Conservation (phyloP, 495 filamentous ascomycete genomes). For the Massariosphaeria phaeospora region DNA sequence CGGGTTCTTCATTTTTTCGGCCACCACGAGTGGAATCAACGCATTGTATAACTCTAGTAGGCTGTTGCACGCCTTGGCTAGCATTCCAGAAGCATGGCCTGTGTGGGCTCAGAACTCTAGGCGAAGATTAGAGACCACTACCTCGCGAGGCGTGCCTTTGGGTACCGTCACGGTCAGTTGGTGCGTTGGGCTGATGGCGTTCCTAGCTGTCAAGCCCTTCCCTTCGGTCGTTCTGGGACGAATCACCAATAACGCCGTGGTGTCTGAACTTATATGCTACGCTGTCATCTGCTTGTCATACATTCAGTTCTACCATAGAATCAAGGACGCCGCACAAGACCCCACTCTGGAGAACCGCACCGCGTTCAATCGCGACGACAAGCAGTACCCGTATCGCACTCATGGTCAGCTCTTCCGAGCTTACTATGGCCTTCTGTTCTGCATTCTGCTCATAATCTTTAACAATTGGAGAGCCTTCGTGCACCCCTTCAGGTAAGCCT, state of each 20-base stretch:
- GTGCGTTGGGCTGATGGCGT: slow-evolving; percentile 47
- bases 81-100: slow-evolving; percentile 41
- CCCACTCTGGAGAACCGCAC: slow-evolving; percentile 35
- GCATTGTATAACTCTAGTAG: slow-evolving; percentile 46
- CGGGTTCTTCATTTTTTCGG: slow-evolving; percentile 48
- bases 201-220: slow-evolving; percentile 43
- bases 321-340: slow-evolving; percentile 30
- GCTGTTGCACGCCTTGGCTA: slow-evolving; percentile 46
- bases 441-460: slow-evolving; percentile 45
- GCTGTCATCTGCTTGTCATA: slow-evolving; percentile 45
- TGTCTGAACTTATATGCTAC: slow-evolving; percentile 46
- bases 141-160: slow-evolving; percentile 47
- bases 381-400: slow-evolving; percentile 47
- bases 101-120: slow-evolving; percentile 35
- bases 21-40: slow-evolving; percentile 47
- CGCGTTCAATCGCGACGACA: slow-evolving; percentile 45
- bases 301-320: slow-evolving; percentile 40
- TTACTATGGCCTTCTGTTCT: slow-evolving; percentile 44
- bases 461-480: slow-evolving; percentile 45
- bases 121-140: slow-evolving; percentile 42
- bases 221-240: slow-evolving; percentile 38
- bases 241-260: slow-evolving; percentile 46
- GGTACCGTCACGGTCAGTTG: slow-evolving; percentile 48
- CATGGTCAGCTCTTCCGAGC: slow-evolving; percentile 48
- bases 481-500: slow-evolving; percentile 24